Conservation (phyloP, 164 flowering plant species). For the Saururus chinensis region DNA sequence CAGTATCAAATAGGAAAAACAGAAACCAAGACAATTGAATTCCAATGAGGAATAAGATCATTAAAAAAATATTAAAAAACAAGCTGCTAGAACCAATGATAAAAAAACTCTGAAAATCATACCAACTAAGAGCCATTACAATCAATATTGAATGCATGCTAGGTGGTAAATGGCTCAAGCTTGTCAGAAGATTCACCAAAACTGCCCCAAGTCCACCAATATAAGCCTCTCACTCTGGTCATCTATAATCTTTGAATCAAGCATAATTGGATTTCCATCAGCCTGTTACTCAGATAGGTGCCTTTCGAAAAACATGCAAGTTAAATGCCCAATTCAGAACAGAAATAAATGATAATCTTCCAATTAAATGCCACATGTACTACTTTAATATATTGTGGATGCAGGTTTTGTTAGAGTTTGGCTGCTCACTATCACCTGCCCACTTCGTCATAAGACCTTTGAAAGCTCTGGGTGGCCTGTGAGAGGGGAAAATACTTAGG, state of each 20-base stretch:
- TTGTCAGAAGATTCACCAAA: slow-evolving; percentile 76
- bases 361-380: too few species aligned
- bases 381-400: too few species aligned
- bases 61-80: neutral
- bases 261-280: slow-evolving; percentile 15
- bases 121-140: slow-evolving; percentile 97
- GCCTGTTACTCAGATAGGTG: slow-evolving; percentile 11
- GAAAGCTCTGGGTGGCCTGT: too few species aligned
- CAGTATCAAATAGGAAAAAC: slow-evolving; percentile 93
- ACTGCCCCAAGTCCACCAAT: slow-evolving; percentile 90
- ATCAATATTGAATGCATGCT: slow-evolving; percentile 91
- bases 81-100: neutral
- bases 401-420: too few species aligned
- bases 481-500: too few species aligned
- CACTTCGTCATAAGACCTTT: too few species aligned
- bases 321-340: too few species aligned
- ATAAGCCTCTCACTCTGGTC: slow-evolving; percentile 32
- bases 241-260: slow-evolving; percentile 20
- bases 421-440: too few species aligned
- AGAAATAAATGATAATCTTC: too few species aligned
- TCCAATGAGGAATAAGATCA: slow-evolving; percentile 3
- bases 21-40: slow-evolving; percentile 96
- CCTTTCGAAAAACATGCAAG: slow-evolving; percentile 13
- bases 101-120: slow-evolving; percentile 12
- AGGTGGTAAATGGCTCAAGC: slow-evolving; percentile 87